These are phyloP conservation scores for Lactarius trivialis DNA, from an alignment of 768 basidiomycete species.

Conservation along the genomic window DNA sequence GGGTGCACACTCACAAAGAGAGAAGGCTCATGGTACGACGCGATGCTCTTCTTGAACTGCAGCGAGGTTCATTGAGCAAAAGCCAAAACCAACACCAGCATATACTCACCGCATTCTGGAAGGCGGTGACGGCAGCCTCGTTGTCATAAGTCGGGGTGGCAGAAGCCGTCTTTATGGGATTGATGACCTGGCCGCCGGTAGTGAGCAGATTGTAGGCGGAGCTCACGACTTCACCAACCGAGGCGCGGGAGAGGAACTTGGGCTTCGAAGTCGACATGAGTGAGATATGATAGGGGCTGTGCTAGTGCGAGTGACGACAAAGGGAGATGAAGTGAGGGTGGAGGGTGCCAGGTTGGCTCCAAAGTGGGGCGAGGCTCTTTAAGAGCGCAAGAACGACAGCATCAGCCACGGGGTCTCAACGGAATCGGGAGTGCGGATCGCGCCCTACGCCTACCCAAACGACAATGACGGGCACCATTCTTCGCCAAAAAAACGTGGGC, in stretches of 20 bases:
- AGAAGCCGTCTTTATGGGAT: neutral
- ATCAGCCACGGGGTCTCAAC: neutral
- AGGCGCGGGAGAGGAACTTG: constrained; percentile 4
- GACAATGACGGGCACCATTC: constrained; percentile 1
- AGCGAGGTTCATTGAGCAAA: neutral
- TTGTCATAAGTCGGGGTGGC: neutral
- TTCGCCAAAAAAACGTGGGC: neutral
- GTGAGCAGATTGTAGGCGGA: neutral
- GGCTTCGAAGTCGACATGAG: constrained; percentile 4
- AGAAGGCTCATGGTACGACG: constrained; percentile 8
- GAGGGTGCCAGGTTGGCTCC: neutral
- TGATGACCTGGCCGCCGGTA: neutral
- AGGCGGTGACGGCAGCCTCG: constrained; percentile 2
- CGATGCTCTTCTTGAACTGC: constrained; percentile 12
- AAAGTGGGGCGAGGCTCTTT: neutral
- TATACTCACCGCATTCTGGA: constrained; percentile 7
- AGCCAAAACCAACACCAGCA: neutral
- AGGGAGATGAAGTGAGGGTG: neutral
- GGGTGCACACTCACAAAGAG: neutral
- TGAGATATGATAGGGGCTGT: neutral
- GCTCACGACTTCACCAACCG: neutral
- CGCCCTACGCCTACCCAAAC: neutral
- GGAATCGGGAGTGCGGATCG: neutral
- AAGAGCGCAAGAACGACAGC: neutral
- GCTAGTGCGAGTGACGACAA: neutral